A percentile compares a stretch with the other conserved stretches of the same genome.
These are phyloP conservation scores for Rhodotorula glutinis DNA, from an alignment of 1,284 basidiomycete genomes.

Conservation along the genomic window DNA sequence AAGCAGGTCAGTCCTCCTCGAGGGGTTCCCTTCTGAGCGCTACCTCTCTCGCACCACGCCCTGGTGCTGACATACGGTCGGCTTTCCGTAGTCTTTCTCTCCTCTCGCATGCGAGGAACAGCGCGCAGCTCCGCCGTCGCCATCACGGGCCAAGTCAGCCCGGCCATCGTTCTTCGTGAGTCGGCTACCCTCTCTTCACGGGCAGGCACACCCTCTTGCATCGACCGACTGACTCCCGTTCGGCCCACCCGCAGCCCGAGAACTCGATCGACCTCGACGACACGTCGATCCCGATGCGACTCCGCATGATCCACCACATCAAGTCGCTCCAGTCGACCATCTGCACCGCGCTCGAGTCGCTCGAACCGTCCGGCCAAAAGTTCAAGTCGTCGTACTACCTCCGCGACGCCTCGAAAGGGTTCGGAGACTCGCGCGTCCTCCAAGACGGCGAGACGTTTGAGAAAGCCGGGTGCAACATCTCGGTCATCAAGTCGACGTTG, in stretches of 20 bases:
- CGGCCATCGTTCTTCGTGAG: slow-evolving; percentile 27
- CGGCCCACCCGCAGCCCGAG: background rate
- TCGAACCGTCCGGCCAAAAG: slow-evolving; percentile 59
- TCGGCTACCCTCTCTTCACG: too few relatives aligned
- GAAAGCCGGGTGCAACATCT: slow-evolving; percentile 96
- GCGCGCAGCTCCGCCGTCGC: background rate
- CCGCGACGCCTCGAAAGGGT: slow-evolving; percentile 73
- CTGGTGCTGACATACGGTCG: too few relatives aligned
- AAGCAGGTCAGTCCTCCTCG: slow-evolving; percentile 6
- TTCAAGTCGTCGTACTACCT: slow-evolving; percentile 59
- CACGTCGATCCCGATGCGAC: slow-evolving; percentile 61
- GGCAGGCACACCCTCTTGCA: too few relatives aligned
- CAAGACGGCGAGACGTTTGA: slow-evolving; percentile 73
- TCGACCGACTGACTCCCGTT: background rate
- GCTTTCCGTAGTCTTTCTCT: background rate
- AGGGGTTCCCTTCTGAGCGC: too few relatives aligned
- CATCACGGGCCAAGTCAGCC: background rate
- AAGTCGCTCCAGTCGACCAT: slow-evolving; percentile 76
- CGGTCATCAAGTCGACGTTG: slow-evolving; percentile 81
- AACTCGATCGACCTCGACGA: slow-evolving; percentile 40
- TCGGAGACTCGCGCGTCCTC: slow-evolving; percentile 79
- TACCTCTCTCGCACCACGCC: too few relatives aligned
- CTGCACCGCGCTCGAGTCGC: slow-evolving; percentile 69
- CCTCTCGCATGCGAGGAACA: slow-evolving; percentile 11
- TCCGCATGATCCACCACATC: slow-evolving; percentile 76